Evolutionary conservation across 108 stramenopile species (phyloP), one percentile per base, ranked within the genome.

Genomic region (Thalassiosira profunda): DNA sequence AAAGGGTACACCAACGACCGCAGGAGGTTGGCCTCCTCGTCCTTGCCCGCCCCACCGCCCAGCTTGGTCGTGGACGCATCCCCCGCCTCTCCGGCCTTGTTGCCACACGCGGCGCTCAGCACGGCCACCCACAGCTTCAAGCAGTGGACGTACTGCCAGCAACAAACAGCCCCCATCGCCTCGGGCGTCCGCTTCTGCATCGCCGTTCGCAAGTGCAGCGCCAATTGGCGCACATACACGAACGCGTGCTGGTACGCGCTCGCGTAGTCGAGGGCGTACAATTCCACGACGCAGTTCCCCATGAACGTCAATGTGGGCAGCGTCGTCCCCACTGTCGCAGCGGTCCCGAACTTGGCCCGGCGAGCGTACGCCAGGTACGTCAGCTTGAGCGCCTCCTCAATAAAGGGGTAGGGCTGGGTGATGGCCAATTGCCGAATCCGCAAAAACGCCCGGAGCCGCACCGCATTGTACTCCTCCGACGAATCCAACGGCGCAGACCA

Each of bases 231-330:
- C 56, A 98, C 96, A 84, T 98, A 99, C 8, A 99, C 84, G 80
- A 99, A 99, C 17, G 97, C 98, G 69, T 98, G 96, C 67, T 98
- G 98, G 76, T 99, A 99, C 8, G 97, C 90, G 30, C 90, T 86
- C 12, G 91, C 92, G 61, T 89, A 83, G 64, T 98, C 97, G 20
- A 98, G 63, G 57, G 90, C 84, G 81, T 97, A 98, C 30, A 98
- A 66, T 63, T 98, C 98, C 47, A 97, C 97, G 26, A 99, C 61
- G 63, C 97, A 98, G 52, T 96, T 97, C 31, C 92, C 96, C 94
- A 96, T 94, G 53, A 96, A 95, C 10, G 96, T 92, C 49, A 98
- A 62, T 6, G 90, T 90, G 6, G 90, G 88, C 11, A 92, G 63
- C 17, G 70, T 68, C 10, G 80, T 63, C 4, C 87, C 79, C 14